Evolutionary conservation across 2,329 filamentous ascomycete species (phyloP).

Genomic region (Elsinoe batatas): DNA sequence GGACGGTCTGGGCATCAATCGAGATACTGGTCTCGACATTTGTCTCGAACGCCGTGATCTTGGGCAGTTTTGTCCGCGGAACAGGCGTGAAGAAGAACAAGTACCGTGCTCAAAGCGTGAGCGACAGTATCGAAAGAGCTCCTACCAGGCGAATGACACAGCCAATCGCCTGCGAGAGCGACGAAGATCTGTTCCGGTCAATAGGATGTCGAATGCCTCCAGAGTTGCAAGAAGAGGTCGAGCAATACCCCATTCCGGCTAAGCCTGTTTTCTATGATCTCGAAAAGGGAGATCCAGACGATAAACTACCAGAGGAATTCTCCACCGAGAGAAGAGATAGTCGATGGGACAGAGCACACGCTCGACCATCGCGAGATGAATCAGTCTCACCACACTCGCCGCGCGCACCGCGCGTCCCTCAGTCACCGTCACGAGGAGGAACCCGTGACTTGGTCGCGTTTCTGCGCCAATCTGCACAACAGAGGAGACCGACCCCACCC

Average conservation of each 20-base stretch:
- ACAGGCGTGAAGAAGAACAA: conserved; percentile 82
- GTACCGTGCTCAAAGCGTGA: conserved; percentile 52
- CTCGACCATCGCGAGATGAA: not conserved
- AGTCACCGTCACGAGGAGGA: not conserved
- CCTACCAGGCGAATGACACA: conserved; percentile 50
- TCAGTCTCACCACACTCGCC: not conserved
- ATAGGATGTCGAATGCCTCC: conserved; percentile 59
- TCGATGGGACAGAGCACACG: conserved; percentile 6
- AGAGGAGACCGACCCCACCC: conserved; percentile 6
- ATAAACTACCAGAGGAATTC: not conserved
- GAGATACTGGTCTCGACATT: conserved; percentile 83
- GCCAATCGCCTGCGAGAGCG: conserved; percentile 62
- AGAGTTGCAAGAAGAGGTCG: conserved; percentile 33
- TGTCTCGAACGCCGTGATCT: conserved; percentile 77
- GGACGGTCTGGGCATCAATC: conserved; percentile 78
- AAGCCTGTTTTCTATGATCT: conserved; percentile 10
- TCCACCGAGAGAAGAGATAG: conserved; percentile 5
- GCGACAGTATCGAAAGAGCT: conserved; percentile 44
- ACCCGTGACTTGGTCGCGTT: conserved; percentile 9
- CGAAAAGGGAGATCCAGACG: conserved; percentile 13
- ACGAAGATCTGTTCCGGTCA: conserved; percentile 78
- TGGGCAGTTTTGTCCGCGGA: conserved; percentile 88
- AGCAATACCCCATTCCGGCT: conserved; percentile 15
- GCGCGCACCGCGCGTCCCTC: not conserved
- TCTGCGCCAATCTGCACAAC: conserved; percentile 7